Base-by-base conservation (phyloP, 306 rosid genomes). In the Dryas octopetala region DNA sequence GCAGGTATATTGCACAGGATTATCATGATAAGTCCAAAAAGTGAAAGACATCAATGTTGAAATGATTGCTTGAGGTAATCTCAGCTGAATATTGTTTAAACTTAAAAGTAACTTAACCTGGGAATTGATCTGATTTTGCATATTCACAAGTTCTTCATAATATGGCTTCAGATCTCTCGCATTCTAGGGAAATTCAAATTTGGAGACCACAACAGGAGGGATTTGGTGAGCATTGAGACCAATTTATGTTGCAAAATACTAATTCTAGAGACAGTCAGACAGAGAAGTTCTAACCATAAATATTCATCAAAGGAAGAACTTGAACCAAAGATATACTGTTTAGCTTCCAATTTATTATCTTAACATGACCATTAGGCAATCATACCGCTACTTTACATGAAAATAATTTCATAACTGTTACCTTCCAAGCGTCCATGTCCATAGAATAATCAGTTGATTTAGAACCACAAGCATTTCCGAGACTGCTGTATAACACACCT, bases 361-460 rank as follows among this genome's bases (percentile, higher is more conserved):
- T 43, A 11, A 41, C 13, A 4, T 15, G 46, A 58, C 51, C 52
- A 28, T 38, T 0, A 4, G 51, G 72, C 12, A 71, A 45, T n/a
- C 48, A 40, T n/a, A 45, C 23, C 43, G 65, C 43, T 68, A 8
- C 51, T 54, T 46, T 55, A 43, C 17, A 65, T 19, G 47, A 12
- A 62, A 53, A n/a, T 6, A 26, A 43, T 19, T 46, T 62, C 54
- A 45, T 19, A 67, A 54, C 48, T 43, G 13, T 69, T 79, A 91
- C 97, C 96, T 88, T 82, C 52, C 52, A 72, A 53, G 66, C 60
- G 28, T 83, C 88, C 64, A 76, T 78, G 76, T 82, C 86, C 66
- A 49, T 53, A 73, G 82, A 83, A 74, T 88, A 79, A 81, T 43
- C 90, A 69, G 75, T 1, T 16, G 77, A 51, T 32, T 87, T 81